Evolutionary conservation across 352 stramenopile species (phyloP).

Genomic region (Globisporangium middletonii): DNA sequence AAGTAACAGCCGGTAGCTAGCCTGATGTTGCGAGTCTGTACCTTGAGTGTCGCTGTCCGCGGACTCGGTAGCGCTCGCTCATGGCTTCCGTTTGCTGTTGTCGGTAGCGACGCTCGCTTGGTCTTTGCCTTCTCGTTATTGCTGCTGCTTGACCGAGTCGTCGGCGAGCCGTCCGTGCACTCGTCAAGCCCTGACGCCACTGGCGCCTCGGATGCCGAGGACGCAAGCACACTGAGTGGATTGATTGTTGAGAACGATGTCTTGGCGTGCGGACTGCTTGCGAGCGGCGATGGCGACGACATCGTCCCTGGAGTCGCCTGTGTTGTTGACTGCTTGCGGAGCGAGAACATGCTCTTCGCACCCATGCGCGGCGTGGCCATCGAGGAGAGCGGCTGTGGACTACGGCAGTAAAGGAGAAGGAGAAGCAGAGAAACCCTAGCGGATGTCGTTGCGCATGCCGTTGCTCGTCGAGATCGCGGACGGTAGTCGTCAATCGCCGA

Average conservation of each 20-base stretch:
- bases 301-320: slow-evolving; percentile 16
- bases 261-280: neutral
- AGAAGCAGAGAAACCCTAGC: too few relatives aligned
- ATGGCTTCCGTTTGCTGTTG: slow-evolving; percentile 10
- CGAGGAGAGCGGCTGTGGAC: too few relatives aligned
- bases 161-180: slow-evolving; percentile 20
- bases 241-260: slow-evolving; percentile 1
- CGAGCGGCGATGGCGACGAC: slow-evolving; percentile 1
- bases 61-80: neutral
- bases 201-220: neutral
- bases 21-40: neutral
- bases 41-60: neutral
- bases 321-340: slow-evolving; percentile 36
- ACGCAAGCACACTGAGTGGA: neutral
- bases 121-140: slow-evolving; percentile 14
- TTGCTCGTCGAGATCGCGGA: too few relatives aligned
- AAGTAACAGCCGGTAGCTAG: neutral
- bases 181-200: neutral
- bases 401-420: too few relatives aligned
- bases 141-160: slow-evolving; percentile 13
- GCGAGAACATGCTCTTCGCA: slow-evolving; percentile 26
- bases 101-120: slow-evolving; percentile 8
- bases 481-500: too few relatives aligned
- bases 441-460: too few relatives aligned
- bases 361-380: neutral